Evolutionary conservation across 1,139 yeast genomes (phyloP).

Genomic region (Candida buenavistaensis): DNA sequence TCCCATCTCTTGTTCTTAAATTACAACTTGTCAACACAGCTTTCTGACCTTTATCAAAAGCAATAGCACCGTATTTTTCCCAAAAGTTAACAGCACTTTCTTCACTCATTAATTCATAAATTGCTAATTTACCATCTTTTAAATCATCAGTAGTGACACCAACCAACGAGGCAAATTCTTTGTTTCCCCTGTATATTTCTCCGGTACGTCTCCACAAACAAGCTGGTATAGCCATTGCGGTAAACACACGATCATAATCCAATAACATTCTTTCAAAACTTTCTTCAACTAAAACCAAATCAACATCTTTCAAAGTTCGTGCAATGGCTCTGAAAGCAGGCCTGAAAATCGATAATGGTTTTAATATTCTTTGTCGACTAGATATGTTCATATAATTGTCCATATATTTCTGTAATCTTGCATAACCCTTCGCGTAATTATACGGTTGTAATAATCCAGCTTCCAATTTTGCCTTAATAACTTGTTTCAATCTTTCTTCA

Average conservation of each 20-base stretch:
- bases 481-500: slow-evolving; percentile 90
- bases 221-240: slow-evolving; percentile 98
- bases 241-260: slow-evolving; percentile 93
- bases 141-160: slow-evolving; percentile 92
- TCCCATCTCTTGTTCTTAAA: slow-evolving; percentile 79
- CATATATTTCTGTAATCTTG: slow-evolving; percentile 86
- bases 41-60: slow-evolving; percentile 93
- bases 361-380: slow-evolving; percentile 82
- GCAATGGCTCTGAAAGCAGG: slow-evolving; percentile 97
- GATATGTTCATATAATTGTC: slow-evolving; percentile 88
- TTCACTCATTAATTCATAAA: slow-evolving; percentile 93
- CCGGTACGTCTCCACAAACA: slow-evolving; percentile 98
- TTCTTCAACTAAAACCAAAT: slow-evolving; percentile 89
- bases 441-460: slow-evolving; percentile 94
- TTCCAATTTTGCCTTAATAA: slow-evolving; percentile 91
- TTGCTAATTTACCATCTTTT: slow-evolving; percentile 89
- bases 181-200: slow-evolving; percentile 91
- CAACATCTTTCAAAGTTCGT: slow-evolving; percentile 85
- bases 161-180: slow-evolving; percentile 92
- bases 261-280: slow-evolving; percentile 90
- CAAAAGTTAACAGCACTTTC: slow-evolving; percentile 97
- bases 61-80: slow-evolving; percentile 97
- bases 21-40: slow-evolving; percentile 94
- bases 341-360: slow-evolving; percentile 81
- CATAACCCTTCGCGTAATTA: slow-evolving; percentile 92